phyloP scores from a whole-genome alignment of 768 basidiomycete genomes.

The Ramaria sp. region DNA sequence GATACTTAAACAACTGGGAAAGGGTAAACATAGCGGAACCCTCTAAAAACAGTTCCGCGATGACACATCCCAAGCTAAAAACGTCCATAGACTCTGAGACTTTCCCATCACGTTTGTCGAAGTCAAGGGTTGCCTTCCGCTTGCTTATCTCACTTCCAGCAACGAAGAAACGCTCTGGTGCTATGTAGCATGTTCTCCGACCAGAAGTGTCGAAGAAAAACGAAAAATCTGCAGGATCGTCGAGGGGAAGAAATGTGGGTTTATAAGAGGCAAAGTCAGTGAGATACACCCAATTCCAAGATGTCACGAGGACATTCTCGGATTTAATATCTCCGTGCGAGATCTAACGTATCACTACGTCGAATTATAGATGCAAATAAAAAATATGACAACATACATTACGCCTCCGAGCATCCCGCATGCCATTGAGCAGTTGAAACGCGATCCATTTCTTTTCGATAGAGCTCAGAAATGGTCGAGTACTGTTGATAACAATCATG shows the following conservation, averaged over 20 bases:
- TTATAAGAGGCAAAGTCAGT: constrained; percentile 96
- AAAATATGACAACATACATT: constrained; percentile 26
- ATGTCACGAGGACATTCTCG: constrained; percentile 92
- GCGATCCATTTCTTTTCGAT: constrained; percentile 99
- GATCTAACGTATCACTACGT: constrained; percentile 30
- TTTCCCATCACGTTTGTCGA: constrained; percentile 60
- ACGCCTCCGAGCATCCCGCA: constrained; percentile 72
- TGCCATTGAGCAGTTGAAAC: constrained; percentile 80
- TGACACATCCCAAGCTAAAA: constrained; percentile 89
- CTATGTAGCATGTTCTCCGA: constrained; percentile 88
- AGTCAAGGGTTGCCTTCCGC: constrained; percentile 43
- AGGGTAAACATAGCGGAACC: constrained; percentile 89
- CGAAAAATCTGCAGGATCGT: constrained; percentile 95
- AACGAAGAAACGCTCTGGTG: constrained; percentile 91
- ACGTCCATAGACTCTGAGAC: constrained; percentile 97
- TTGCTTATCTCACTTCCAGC: constrained; percentile 56
- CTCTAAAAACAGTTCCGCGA: constrained; percentile 93
- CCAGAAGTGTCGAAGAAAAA: constrained; percentile 97
- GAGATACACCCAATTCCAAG: constrained; percentile 91
- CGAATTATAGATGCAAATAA: background rate
- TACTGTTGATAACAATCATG: constrained; percentile 37
- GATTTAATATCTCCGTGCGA: constrained; percentile 98
- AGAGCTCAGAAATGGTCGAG: constrained; percentile 82
- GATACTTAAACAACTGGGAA: constrained; percentile 90
- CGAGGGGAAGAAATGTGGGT: constrained; percentile 87